phyloP scores from a whole-genome alignment of 2,329 filamentous ascomycete genomes.

The Chaetomiaceae sp. region DNA sequence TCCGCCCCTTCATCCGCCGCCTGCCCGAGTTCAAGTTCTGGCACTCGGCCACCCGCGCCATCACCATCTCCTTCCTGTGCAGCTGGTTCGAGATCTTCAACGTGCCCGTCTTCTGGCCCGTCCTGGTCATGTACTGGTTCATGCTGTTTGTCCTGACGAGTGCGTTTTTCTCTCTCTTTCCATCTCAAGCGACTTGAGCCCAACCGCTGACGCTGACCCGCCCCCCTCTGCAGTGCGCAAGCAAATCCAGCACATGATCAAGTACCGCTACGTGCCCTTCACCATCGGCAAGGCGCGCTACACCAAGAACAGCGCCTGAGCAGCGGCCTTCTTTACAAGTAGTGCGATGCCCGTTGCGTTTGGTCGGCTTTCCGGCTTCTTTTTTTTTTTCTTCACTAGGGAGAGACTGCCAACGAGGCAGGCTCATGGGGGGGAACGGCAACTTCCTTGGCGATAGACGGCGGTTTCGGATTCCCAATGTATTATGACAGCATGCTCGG shows the following conservation, averaged over 20 bases:
- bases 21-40: conserved; percentile 99
- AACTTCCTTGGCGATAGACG: conserved; percentile 6
- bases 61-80: conserved; percentile 78
- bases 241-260: conserved; percentile 99
- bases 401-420: too few relatives aligned
- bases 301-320: conserved; percentile 53
- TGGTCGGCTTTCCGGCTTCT: too few relatives aligned
- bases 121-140: conserved; percentile 97
- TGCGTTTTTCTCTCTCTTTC: conserved; percentile 46
- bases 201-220: conserved; percentile 14
- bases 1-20: conserved; percentile 91
- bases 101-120: conserved; percentile 97
- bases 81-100: conserved; percentile 94
- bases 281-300: conserved; percentile 85
- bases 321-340: background rate
- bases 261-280: conserved; percentile 97
- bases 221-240: conserved; percentile 68
- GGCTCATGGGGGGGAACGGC: background rate
- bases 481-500: conserved; percentile 17
- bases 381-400: too few relatives aligned
- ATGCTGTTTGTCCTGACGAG: conserved; percentile 94
- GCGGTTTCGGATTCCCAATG: conserved; percentile 7
- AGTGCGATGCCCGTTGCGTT: background rate
- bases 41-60: conserved; percentile 88
- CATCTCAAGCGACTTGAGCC: background rate